Evolutionary conservation across 1,284 basidiomycete genomes (phyloP).

Genomic region (Coniophora puteana): DNA sequence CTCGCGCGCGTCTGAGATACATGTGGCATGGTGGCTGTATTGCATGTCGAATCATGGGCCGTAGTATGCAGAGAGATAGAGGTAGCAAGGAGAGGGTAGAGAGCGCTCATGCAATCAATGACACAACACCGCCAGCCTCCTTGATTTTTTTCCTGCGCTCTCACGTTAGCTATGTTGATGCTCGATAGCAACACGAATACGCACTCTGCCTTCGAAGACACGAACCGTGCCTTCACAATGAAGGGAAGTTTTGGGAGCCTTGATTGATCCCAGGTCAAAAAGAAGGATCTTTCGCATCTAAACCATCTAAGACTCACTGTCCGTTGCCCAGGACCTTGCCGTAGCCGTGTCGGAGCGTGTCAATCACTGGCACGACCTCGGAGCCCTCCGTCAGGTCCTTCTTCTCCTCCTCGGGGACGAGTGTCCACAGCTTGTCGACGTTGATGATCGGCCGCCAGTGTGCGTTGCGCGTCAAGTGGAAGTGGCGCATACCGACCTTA

Average conservation of each 20-base stretch:
- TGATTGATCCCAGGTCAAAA: too few relatives aligned
- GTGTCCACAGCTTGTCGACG: slow-evolving; percentile 89
- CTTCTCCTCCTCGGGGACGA: slow-evolving; percentile 78
- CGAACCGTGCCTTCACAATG: slow-evolving; percentile 96
- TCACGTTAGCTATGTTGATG: slow-evolving; percentile 3
- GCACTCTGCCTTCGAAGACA: slow-evolving; percentile 86
- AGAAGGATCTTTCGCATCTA: not conserved
- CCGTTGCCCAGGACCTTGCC: slow-evolving; percentile 92
- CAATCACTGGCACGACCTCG: slow-evolving; percentile 87
- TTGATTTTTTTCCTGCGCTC: slow-evolving; percentile 73
- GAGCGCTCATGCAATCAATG: slow-evolving; percentile 75
- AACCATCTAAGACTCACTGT: slow-evolving; percentile 44
- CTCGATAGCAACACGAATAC: slow-evolving; percentile 30
- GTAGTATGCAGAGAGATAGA: slow-evolving; percentile 21
- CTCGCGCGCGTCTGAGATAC: too few relatives aligned
- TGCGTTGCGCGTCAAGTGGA: slow-evolving; percentile 91
- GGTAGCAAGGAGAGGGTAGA: slow-evolving; percentile 18
- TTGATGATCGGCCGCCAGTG: slow-evolving; percentile 95
- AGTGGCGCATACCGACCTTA: slow-evolving; percentile 99
- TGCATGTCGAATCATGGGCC: slow-evolving; percentile 30
- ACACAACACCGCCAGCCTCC: slow-evolving; percentile 92
- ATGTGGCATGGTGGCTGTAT: slow-evolving; percentile 11
- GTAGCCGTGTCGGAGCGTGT: slow-evolving; percentile 83
- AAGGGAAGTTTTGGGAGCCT: slow-evolving; percentile 82
- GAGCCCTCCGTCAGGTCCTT: slow-evolving; percentile 63